phyloP scores from a whole-genome alignment of 345 rosid genomes.

The Garcia nutans region DNA sequence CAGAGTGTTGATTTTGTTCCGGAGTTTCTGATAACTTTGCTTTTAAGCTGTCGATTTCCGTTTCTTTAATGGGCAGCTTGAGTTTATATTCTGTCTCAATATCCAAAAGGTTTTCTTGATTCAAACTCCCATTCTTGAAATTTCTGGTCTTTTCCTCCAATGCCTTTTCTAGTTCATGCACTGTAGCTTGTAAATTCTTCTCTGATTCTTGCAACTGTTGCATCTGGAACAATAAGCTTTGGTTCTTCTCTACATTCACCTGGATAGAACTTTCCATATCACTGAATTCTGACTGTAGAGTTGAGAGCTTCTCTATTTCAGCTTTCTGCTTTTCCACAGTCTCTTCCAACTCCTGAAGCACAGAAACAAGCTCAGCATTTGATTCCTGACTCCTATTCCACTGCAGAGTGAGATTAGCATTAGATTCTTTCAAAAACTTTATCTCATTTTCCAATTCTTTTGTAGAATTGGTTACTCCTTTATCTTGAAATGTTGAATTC shows the following conservation, averaged over 20 bases:
- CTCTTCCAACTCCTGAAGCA: slow-evolving; percentile 59
- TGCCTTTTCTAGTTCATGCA: slow-evolving; percentile 38
- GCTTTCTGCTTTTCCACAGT: slow-evolving; percentile 46
- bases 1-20: slow-evolving; percentile 14
- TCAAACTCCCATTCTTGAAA: slow-evolving; percentile 11
- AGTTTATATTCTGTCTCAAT: slow-evolving; percentile 25
- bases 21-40: slow-evolving; percentile 30
- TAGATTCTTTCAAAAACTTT: slow-evolving; percentile 44
- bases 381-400: slow-evolving; percentile 60
- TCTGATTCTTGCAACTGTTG: slow-evolving; percentile 39
- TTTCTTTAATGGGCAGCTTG: slow-evolving; percentile 37
- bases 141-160: slow-evolving; percentile 21
- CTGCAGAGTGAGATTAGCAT: slow-evolving; percentile 44
- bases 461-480: slow-evolving; percentile 12
- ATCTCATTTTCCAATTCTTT: slow-evolving; percentile 53
- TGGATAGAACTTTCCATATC: slow-evolving; percentile 33
- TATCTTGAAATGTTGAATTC: slow-evolving; percentile 26
- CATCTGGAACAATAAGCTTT: slow-evolving; percentile 23
- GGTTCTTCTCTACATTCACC: slow-evolving; percentile 30
- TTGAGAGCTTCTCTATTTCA: slow-evolving; percentile 38
- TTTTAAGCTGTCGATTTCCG: slow-evolving; percentile 34
- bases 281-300: slow-evolving; percentile 25
- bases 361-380: slow-evolving; percentile 55
- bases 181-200: slow-evolving; percentile 33
- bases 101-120: slow-evolving; percentile 9